phyloP scores from a whole-genome alignment of 2,329 filamentous ascomycete species.

The Aspergillus flavus region DNA sequence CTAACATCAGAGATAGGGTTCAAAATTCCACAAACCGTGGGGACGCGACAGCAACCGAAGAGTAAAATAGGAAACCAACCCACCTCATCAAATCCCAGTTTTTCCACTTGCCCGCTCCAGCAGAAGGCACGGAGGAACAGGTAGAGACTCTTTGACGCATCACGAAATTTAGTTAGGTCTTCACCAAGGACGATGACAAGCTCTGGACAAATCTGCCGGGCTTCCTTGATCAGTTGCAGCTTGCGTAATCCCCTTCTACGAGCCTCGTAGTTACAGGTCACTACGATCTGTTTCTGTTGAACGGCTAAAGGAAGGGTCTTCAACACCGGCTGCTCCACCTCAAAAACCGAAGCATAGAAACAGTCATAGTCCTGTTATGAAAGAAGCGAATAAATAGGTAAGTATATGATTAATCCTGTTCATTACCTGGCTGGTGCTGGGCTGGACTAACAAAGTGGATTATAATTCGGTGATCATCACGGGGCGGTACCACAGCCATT shows the following conservation, averaged over 20 bases:
- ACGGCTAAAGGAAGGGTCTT: constrained; percentile 76
- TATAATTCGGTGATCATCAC: constrained; percentile 69
- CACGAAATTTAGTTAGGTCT: constrained; percentile 80
- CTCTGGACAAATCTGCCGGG: constrained; percentile 77
- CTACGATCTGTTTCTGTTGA: constrained; percentile 89
- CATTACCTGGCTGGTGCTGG: neutral
- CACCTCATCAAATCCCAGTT: constrained; percentile 89
- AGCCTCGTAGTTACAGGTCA: constrained; percentile 93
- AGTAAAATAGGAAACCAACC: constrained; percentile 26
- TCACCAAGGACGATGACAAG: constrained; percentile 85
- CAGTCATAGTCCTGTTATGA: constrained; percentile 58
- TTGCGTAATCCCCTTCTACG: constrained; percentile 69
- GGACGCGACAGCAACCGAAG: neutral
- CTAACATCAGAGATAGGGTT: constrained; percentile 1
- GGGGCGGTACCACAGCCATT: constrained; percentile 27
- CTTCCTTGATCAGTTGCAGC: constrained; percentile 82
- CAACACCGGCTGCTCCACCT: constrained; percentile 75
- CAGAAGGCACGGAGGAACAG: constrained; percentile 70
- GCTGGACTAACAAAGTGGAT: constrained; percentile 72
- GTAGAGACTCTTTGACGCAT: constrained; percentile 82
- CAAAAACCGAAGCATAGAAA: constrained; percentile 92
- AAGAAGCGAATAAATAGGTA: constrained; percentile 5
- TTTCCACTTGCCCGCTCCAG: constrained; percentile 78
- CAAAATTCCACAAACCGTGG: neutral
- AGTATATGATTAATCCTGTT: constrained; percentile 7